phyloP scores from a whole-genome alignment of 306 rosid species.

The Dryas octopetala region DNA sequence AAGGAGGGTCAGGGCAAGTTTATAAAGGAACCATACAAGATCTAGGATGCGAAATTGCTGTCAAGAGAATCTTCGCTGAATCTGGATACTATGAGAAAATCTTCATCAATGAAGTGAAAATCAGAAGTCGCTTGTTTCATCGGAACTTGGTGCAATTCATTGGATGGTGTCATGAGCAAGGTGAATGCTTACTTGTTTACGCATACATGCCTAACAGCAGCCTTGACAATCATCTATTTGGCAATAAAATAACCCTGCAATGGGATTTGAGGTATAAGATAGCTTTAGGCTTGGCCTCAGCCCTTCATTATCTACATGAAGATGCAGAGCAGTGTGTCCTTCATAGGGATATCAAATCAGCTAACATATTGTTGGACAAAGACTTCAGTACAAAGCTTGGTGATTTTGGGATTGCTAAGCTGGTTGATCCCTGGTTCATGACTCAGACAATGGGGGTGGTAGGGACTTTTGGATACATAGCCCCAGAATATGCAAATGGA shows the following conservation, averaged over 20 bases:
- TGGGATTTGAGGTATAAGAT: constrained; percentile 48
- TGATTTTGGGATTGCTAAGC: constrained; percentile 55
- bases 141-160: constrained; percentile 51
- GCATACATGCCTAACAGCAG: constrained; percentile 57
- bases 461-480: constrained; percentile 45
- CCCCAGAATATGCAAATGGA: constrained; percentile 43
- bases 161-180: constrained; percentile 56
- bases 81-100: constrained; percentile 37
- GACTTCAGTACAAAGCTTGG: constrained; percentile 53
- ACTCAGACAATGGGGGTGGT: constrained; percentile 39
- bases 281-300: constrained; percentile 42
- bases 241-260: constrained; percentile 28
- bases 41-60: constrained; percentile 39
- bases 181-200: constrained; percentile 43
- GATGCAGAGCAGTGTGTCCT: constrained; percentile 56
- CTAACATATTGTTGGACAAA: constrained; percentile 47
- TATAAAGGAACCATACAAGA: constrained; percentile 40
- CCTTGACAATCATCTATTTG: constrained; percentile 49
- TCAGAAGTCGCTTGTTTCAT: constrained; percentile 58
- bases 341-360: constrained; percentile 62
- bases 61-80: constrained; percentile 49
- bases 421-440: constrained; percentile 43
- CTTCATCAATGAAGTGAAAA: constrained; percentile 46
- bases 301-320: constrained; percentile 59
- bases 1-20: constrained; percentile 54